A percentile compares a stretch with the other conserved stretches of the same genome.
Conservation (phyloP, 345 rosid genomes). For the Acer yangbiense region DNA sequence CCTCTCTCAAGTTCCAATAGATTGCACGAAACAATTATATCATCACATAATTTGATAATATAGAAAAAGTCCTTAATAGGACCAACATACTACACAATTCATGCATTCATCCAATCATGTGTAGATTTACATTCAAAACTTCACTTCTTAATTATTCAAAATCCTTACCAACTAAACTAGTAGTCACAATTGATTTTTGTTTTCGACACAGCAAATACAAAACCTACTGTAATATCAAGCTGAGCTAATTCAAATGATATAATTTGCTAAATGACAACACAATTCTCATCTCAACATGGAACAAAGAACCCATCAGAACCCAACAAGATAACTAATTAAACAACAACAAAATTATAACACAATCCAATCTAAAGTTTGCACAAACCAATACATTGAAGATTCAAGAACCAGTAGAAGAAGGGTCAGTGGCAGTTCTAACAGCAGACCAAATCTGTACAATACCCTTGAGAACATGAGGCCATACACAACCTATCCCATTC, state of each 20-base stretch:
- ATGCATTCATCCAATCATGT: no score
- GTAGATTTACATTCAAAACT: no score
- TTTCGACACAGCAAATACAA: no score
- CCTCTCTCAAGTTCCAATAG: neutral
- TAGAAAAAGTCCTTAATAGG: neutral
- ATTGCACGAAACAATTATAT: neutral
- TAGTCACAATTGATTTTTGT: no score
- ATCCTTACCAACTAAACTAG: no score
- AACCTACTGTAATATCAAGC: no score
- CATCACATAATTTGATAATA: neutral
- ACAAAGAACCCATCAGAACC: neutral
- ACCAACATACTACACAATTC: neutral
- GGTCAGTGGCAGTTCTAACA: constrained; percentile 54
- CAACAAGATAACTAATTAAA: neutral
- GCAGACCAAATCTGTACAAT: constrained; percentile 69
- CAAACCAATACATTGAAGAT: neutral
- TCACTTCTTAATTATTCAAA: no score
- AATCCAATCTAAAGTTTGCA: neutral
- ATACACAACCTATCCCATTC: constrained; percentile 46
- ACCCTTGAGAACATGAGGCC: constrained; percentile 40
- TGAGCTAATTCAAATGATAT: no score
- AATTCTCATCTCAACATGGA: no score
- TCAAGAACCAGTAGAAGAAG: constrained; percentile 28
- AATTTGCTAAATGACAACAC: no score
- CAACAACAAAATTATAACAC: neutral